A percentile compares a stretch with the other conserved stretches of the same genome.
Evolutionary conservation across 345 rosid species (phyloP).

Genomic region (Moricandia moricandioides): DNA sequence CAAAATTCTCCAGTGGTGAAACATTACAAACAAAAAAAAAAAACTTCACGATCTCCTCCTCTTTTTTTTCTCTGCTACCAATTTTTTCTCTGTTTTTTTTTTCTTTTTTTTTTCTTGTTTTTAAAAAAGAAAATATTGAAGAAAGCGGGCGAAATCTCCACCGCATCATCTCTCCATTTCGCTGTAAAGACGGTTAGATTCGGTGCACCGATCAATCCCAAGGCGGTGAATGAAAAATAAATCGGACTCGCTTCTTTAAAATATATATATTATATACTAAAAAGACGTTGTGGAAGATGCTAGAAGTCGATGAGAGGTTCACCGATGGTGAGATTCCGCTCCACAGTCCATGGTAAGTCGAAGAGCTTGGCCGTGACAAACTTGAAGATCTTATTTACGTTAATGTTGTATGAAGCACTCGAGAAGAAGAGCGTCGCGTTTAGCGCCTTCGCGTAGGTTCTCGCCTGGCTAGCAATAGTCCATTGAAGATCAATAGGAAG

Average conservation of each 20-base stretch:
- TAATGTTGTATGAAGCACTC: conserved; percentile 86
- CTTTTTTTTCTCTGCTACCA: not conserved
- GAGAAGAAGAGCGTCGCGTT: conserved; percentile 92
- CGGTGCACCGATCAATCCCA: conserved; percentile 31
- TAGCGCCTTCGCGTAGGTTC: conserved; percentile 76
- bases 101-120: not conserved
- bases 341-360: conserved; percentile 82
- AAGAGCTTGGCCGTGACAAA: conserved; percentile 92
- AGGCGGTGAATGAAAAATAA: not conserved
- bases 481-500: conserved; percentile 88
- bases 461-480: conserved; percentile 91
- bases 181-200: not conserved
- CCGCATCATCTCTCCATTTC: conserved; percentile 39
- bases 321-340: conserved; percentile 78
- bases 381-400: conserved; percentile 91
- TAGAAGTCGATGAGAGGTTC: conserved; percentile 90
- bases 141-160: conserved; percentile 40
- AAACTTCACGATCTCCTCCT: conserved; percentile 3
- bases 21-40: not conserved
- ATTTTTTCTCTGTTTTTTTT: conserved; percentile 11
- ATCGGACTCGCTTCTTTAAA: conserved; percentile 5
- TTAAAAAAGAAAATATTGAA: conserved; percentile 4
- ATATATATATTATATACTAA: not conserved
- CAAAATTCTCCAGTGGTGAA: conserved; percentile 31
- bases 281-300: not conserved